Evolutionary conservation across 2,329 filamentous ascomycete species (phyloP).

Genomic region (Trichoderma endophyticum): DNA sequence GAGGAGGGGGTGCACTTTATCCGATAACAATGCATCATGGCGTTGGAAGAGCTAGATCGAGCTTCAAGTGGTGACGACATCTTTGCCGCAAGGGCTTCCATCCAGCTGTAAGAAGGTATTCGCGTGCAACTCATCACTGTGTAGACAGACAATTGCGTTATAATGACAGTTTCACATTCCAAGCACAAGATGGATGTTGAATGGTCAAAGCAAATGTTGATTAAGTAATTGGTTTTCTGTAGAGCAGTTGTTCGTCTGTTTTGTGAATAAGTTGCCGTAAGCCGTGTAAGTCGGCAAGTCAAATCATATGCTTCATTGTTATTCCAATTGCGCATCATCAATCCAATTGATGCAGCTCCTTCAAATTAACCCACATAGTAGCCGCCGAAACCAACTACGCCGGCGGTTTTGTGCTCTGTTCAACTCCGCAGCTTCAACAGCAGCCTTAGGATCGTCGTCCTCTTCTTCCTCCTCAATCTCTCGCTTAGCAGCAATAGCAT

Average conservation of each 20-base stretch:
- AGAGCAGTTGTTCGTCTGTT: background rate
- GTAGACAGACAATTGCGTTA: background rate
- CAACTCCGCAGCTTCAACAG: background rate
- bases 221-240: background rate
- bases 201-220: background rate
- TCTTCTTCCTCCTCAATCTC: constrained; percentile 25
- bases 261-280: background rate
- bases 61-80: background rate
- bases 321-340: background rate
- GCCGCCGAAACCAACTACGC: constrained; percentile 25
- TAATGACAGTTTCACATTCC: background rate
- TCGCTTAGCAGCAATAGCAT: constrained; percentile 30
- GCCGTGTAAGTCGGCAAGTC: background rate
- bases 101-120: background rate
- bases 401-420: background rate
- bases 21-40: background rate
- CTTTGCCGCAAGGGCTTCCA: background rate
- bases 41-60: background rate
- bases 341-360: background rate
- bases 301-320: background rate
- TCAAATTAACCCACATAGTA: constrained; percentile 30
- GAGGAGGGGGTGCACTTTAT: background rate
- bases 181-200: background rate
- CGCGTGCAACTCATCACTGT: background rate
- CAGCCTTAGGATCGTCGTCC: constrained; percentile 20